Base-by-base conservation (phyloP, 352 stramenopile genomes). In the Lagenidium giganteum region DNA sequence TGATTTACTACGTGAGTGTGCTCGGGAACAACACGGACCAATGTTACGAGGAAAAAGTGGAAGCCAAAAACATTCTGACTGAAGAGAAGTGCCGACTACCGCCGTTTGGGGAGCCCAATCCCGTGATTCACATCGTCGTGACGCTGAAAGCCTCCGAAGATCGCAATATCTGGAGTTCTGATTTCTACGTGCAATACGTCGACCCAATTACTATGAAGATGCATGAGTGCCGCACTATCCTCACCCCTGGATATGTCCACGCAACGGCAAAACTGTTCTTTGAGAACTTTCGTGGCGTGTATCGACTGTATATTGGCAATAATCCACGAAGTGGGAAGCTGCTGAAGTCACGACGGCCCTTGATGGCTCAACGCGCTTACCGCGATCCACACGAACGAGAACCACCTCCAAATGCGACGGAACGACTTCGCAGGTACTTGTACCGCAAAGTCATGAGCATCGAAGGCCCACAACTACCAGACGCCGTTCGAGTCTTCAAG, bases 1-100 rank as follows among this genome's bases (percentile, higher is more conserved):
- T 93, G 25, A 61, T 83, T 8, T 86, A 84, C 58, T 87, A 67
- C 43, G 30, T 87, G 8, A 72, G 75, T 8, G 52, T 80, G 9
- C 8, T 70, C 6, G 50, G 71, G 17, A 32, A 47, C 30, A 47
- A 52, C 2, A 35, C 49, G 21, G 56, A 74, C 22, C 50, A 42
- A 14, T 88, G 76, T 24, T 80, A 83, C 20, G 70, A 88, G 36
- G 55, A 69, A 28, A 56, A 58, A 22, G 52, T 83, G 9, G 66
- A 68, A 43, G 80, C 56, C 26, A 47, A 62, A 37, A 35, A 60
- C 38, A 33, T 18, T 46, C 38, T n/a, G n/a, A n/a, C n/a, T n/a
- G n/a, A 16, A 39, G 42, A 22, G 6, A 45, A 23, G 12, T 87
- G 74, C 8, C 53, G 57, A 13, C 46, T 85, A 21, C 62, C 68